phyloP scores from a whole-genome alignment of 805 yeast genomes.

The Jamesozyma rosinii region DNA sequence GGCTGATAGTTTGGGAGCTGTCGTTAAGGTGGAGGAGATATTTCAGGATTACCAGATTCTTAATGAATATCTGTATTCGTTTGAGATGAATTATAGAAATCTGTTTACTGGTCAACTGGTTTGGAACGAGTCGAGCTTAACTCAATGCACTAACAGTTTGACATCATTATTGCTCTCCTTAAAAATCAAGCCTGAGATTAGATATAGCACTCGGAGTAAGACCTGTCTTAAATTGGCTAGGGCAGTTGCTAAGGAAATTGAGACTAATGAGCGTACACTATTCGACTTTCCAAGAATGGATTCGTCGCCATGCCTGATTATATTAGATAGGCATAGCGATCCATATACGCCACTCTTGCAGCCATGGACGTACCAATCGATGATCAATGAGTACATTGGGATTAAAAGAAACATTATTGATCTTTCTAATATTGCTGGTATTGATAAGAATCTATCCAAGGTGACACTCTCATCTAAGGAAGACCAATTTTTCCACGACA shows the following conservation, averaged over 20 bases:
- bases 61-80: conserved; percentile 55
- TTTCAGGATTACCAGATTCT: conserved; percentile 76
- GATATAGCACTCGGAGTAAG: conserved; percentile 63
- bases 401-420: conserved; percentile 74
- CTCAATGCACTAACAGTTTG: conserved; percentile 18
- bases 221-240: conserved; percentile 60
- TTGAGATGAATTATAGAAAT: conserved; percentile 25
- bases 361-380: conserved; percentile 98
- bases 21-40: conserved; percentile 66
- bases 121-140: conserved; percentile 23
- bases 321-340: conserved; percentile 79
- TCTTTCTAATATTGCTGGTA: conserved; percentile 45
- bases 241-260: conserved; percentile 50
- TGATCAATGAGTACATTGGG: conserved; percentile 89
- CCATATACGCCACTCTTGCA: conserved; percentile 86
- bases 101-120: conserved; percentile 21
- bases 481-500: conserved; percentile 68
- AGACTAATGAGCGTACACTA: conserved; percentile 44
- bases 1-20: conserved; percentile 77
- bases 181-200: conserved; percentile 63
- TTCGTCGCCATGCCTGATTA: conserved; percentile 60
- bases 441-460: conserved; percentile 50
- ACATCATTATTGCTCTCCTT: conserved; percentile 43
- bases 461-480: conserved; percentile 58
- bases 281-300: conserved; percentile 62